Conservation (phyloP, 2,329 filamentous ascomycete species). For the Epichloe sp. region DNA sequence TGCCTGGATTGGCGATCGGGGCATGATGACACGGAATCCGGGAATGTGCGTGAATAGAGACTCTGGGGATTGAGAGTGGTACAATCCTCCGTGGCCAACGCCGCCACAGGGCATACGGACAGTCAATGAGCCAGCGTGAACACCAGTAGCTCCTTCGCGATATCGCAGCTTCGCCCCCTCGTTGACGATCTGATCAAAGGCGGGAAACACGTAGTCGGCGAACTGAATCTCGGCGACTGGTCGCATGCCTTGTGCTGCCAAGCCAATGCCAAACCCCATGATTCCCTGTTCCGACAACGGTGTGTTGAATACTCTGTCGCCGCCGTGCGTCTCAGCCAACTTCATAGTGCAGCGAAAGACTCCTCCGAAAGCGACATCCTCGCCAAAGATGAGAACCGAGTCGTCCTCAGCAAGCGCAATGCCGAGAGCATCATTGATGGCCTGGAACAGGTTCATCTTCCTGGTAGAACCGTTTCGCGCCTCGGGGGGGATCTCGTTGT, state of each 20-base stretch:
- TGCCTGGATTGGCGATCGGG: conserved; percentile 72
- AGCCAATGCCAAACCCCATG: conserved; percentile 82
- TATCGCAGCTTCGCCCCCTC: conserved; percentile 84
- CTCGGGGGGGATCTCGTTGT: conserved; percentile 60
- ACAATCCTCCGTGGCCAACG: conserved; percentile 76
- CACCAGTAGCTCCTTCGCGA: conserved; percentile 46
- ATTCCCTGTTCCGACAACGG: conserved; percentile 91
- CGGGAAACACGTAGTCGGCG: conserved; percentile 85
- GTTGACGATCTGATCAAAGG: conserved; percentile 89
- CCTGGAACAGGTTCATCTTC: conserved; percentile 86
- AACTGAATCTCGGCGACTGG: conserved; percentile 94
- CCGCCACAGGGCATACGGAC: conserved; percentile 83
- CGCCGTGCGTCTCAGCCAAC: conserved; percentile 74
- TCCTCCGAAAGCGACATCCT: conserved; percentile 93
- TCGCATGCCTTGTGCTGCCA: conserved; percentile 81
- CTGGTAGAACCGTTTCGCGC: conserved; percentile 59
- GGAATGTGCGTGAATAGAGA: conserved; percentile 80
- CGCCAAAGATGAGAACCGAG: conserved; percentile 80
- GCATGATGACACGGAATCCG: conserved; percentile 73
- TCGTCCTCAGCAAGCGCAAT: conserved; percentile 75
- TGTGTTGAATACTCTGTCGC: conserved; percentile 89
- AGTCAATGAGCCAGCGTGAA: conserved; percentile 63
- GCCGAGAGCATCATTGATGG: conserved; percentile 80
- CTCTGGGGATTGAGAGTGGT: conserved; percentile 86
- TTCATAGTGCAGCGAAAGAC: conserved; percentile 94